Conservation (phyloP, 768 basidiomycete genomes). For the Kwoniella botswanensis region DNA sequence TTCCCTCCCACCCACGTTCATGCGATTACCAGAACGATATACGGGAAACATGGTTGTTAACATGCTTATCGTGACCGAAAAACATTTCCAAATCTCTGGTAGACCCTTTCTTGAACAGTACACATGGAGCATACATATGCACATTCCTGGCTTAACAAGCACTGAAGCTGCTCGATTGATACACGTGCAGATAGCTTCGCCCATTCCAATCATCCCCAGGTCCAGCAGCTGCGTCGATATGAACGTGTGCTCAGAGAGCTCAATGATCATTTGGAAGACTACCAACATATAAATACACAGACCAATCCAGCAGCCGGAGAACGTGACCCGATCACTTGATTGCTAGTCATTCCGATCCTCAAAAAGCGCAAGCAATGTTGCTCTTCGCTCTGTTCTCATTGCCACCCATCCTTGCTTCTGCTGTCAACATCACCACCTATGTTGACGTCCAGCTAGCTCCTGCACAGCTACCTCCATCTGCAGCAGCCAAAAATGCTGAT, state of each 20-base stretch:
- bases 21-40: neutral
- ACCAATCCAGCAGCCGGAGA: too few species aligned
- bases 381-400: neutral
- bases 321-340: too few species aligned
- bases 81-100: neutral
- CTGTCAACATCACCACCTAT: neutral
- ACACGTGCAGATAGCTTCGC: too few species aligned
- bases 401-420: neutral
- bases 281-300: too few species aligned
- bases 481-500: conserved; percentile 21
- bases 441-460: neutral
- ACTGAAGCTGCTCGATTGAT: too few species aligned
- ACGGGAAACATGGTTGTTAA: neutral
- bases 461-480: conserved; percentile 21
- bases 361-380: neutral
- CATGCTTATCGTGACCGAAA: neutral
- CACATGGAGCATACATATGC: too few species aligned
- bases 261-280: too few species aligned
- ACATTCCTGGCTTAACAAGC: too few species aligned
- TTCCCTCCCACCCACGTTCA: neutral
- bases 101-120: neutral
- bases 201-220: too few species aligned
- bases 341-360: neutral
- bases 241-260: too few species aligned
- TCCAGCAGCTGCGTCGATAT: too few species aligned